Evolutionary conservation across 331 rosid species (phyloP).

Genomic region (Quercus phellos): DNA sequence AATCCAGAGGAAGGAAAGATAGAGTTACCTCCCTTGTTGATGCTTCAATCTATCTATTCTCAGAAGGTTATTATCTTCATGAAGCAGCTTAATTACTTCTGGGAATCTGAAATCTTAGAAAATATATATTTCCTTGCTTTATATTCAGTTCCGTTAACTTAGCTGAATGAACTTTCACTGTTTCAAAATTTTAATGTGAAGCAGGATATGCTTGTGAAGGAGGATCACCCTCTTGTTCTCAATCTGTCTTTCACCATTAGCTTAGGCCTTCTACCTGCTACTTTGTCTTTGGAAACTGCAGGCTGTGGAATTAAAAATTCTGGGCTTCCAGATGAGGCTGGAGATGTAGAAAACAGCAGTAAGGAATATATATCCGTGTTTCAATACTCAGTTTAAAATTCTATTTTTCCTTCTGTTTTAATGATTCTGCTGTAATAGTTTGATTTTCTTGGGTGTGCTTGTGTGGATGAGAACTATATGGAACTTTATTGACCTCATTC

Average conservation of each 20-base stretch:
- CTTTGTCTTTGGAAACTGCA: conserved; percentile 69
- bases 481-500: background rate
- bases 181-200: conserved; percentile 24
- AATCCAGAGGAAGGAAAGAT: conserved; percentile 73
- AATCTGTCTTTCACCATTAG: conserved; percentile 73
- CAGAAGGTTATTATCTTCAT: conserved; percentile 56
- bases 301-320: conserved; percentile 83
- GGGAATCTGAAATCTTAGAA: background rate
- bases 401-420: conserved; percentile 4
- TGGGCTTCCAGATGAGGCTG: conserved; percentile 75
- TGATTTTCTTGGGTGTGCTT: conserved; percentile 9
- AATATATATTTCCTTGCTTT: background rate
- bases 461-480: conserved; percentile 1
- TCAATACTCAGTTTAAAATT: conserved; percentile 1
- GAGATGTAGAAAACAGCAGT: conserved; percentile 68
- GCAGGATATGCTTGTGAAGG: conserved; percentile 76
- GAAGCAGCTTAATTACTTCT: background rate
- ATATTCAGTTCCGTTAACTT: conserved; percentile 12
- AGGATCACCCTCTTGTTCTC: conserved; percentile 84
- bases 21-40: conserved; percentile 70
- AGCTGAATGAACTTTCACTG: conserved; percentile 11
- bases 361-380: conserved; percentile 28
- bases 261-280: conserved; percentile 90
- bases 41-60: conserved; percentile 63
- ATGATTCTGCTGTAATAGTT: background rate